phyloP scores from a whole-genome alignment of 2,329 filamentous ascomycete species.

The Aspergillus costaricaensis region DNA sequence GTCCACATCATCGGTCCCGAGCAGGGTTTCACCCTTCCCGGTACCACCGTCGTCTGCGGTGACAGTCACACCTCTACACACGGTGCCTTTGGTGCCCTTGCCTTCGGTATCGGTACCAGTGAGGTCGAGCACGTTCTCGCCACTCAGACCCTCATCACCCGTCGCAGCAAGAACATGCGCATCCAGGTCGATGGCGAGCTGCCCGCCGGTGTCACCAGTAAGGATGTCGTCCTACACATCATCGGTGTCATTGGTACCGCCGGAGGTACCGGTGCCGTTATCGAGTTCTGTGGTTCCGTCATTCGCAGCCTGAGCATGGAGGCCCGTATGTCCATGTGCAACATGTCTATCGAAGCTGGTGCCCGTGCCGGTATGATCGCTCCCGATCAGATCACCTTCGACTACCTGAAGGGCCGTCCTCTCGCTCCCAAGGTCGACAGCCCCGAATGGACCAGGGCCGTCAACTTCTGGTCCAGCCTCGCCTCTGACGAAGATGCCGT shows the following conservation, averaged over 20 bases:
- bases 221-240: slow-evolving; percentile 89
- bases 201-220: slow-evolving; percentile 87
- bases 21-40: slow-evolving; percentile 96
- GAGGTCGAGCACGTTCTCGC: slow-evolving; percentile 98
- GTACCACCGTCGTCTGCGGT: slow-evolving; percentile 94
- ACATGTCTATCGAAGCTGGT: slow-evolving; percentile 98
- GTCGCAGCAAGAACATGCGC: slow-evolving; percentile 97
- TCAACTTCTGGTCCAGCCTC: slow-evolving; percentile 83
- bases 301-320: slow-evolving; percentile 91
- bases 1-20: slow-evolving; percentile 98
- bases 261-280: slow-evolving; percentile 89
- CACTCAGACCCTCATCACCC: slow-evolving; percentile 92
- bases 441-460: slow-evolving; percentile 84
- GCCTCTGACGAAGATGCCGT: slow-evolving; percentile 84
- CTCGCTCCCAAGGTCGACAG: slow-evolving; percentile 83
- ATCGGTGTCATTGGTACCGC: slow-evolving; percentile 95
- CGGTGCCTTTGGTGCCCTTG: slow-evolving; percentile 90
- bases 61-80: slow-evolving; percentile 98
- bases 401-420: slow-evolving; percentile 89
- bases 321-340: slow-evolving; percentile 98
- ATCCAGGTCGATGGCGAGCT: slow-evolving; percentile 92
- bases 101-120: slow-evolving; percentile 95
- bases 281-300: slow-evolving; percentile 95
- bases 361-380: slow-evolving; percentile 96
- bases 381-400: slow-evolving; percentile 89